Evolutionary conservation across 2,329 filamentous ascomycete genomes (phyloP).

Genomic region (Gaeumannomyces sp.): DNA sequence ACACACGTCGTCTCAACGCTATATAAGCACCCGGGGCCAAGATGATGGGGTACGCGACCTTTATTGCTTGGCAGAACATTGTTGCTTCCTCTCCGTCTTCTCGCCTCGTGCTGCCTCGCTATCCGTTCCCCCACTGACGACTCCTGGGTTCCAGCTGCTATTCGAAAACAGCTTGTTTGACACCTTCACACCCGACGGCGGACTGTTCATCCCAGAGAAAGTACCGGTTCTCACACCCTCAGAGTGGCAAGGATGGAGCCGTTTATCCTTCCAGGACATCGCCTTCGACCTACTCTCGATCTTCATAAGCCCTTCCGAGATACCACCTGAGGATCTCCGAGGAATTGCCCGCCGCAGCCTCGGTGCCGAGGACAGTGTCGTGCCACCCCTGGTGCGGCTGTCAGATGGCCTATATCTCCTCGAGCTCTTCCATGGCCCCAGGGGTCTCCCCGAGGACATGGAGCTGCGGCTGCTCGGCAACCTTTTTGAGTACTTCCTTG

Average conservation of each 20-base stretch:
- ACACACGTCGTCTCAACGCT: constrained; percentile 2
- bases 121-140: background rate
- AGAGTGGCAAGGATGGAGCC: background rate
- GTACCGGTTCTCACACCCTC: background rate
- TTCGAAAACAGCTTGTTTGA: constrained; percentile 2
- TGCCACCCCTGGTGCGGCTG: background rate
- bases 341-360: background rate
- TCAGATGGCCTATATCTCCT: background rate
- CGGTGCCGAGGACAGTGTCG: background rate
- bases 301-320: constrained; percentile 3
- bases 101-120: background rate
- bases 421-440: constrained; percentile 3
- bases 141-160: background rate
- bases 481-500: constrained; percentile 4
- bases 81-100: background rate
- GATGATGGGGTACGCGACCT: constrained; percentile 2
- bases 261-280: constrained; percentile 3
- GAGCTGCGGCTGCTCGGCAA: constrained; percentile 1
- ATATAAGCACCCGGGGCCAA: constrained; percentile 5
- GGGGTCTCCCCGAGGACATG: background rate
- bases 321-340: constrained; percentile 3
- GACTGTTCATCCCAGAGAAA: constrained; percentile 2
- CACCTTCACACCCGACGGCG: constrained; percentile 1
- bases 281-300: background rate
- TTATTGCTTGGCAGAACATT: background rate